A percentile compares a stretch with the other conserved stretches of the same genome.
Evolutionary conservation across 2,329 filamentous ascomycete species (phyloP).

Genomic region (Cadophora malorum): DNA sequence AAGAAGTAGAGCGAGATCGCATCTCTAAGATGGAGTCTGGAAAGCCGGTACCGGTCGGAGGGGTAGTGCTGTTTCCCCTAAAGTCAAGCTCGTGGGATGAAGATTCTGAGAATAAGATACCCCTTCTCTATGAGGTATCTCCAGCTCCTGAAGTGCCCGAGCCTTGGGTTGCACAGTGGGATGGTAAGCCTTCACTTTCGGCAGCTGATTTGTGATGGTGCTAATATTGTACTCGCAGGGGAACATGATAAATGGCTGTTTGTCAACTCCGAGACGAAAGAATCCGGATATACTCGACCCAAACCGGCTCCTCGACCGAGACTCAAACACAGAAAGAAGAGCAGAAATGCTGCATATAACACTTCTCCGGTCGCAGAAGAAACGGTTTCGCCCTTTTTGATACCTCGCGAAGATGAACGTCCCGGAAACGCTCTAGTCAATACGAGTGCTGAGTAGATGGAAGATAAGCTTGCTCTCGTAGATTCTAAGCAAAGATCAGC

Average conservation of each 20-base stretch:
- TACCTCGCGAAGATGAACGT: no score
- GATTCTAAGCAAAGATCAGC: no score
- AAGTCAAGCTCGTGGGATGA: neutral
- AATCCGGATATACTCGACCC: neutral
- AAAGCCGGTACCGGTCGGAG: neutral
- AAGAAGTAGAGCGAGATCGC: constrained; percentile 90
- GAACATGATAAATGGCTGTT: neutral
- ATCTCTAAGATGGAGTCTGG: neutral
- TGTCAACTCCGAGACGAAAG: neutral
- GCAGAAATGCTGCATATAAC: no score
- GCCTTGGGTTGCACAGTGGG: neutral
- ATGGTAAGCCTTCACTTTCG: neutral
- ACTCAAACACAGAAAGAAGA: neutral
- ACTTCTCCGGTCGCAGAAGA: no score
- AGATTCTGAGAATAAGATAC: neutral
- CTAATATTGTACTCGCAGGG: neutral
- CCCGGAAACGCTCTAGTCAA: no score
- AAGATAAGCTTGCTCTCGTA: no score
- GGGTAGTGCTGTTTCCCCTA: neutral
- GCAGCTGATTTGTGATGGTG: neutral
- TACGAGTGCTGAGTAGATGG: no score
- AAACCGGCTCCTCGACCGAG: neutral
- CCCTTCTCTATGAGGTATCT: neutral
- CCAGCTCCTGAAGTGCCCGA: neutral
- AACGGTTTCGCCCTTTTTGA: no score